Evolutionary conservation across 768 basidiomycete genomes (phyloP), one percentile per base, ranked within the genome.

Genomic region (Pulveroboletus sp.): DNA sequence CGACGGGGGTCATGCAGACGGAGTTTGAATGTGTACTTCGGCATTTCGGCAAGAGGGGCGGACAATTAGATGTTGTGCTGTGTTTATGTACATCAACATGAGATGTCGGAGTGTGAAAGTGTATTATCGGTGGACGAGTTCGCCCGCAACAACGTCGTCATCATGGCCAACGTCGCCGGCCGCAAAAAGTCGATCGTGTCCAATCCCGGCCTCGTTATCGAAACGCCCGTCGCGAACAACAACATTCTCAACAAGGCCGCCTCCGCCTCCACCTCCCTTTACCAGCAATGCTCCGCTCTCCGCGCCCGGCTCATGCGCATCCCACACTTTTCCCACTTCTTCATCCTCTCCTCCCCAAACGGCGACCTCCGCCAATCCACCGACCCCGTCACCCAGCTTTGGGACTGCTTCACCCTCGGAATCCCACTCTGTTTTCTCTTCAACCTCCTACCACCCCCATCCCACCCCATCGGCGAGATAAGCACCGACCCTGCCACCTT

Each of bases 391-490:
- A 85, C 87, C 40, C 90, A 93, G 67, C 83, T 97, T 42, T 95
- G 94, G 86, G 90, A 92, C 63, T 84, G 90, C 65, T 90, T 99
- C 71, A 85, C 93, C 35, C 80, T 93, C 31, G 97, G 97, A 50
- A 84, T 91, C 40, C 86, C 94, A 38, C 87, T 98, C 58, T 95
- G 93, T 73, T 97, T 89, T 74, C 84, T 99, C 59, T 95, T 91
- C 77, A 95, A 99, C 72, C 84, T 88, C 67, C 84, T 97, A 47
- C 86, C 87, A 33, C 62, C 65, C 4, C 68, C 72, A 14, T 59
- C 65, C 19, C 59, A 54, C 13, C 73, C 69, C 32, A 75, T 74
- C 62, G 77, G 79, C 53, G 62, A 65, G 21, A 81, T 90, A 45
- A 75, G 82, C 59, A 89, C 85, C 44, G 81, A 83, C 61, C 76